Base-by-base conservation (phyloP, 305 asterid species). In the Rubia occidens region DNA sequence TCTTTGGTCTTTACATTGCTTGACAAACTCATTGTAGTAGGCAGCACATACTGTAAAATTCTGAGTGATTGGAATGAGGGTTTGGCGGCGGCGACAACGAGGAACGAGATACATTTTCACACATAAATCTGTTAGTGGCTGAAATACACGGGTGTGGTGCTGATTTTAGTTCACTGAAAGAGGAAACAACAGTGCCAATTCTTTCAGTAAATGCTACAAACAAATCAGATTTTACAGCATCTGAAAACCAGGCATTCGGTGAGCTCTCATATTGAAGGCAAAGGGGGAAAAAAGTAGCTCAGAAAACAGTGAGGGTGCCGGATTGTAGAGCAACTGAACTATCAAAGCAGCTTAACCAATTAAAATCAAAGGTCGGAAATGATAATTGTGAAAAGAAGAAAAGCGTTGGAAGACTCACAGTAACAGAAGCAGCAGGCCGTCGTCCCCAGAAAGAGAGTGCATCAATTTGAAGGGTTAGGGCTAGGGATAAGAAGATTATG, bases 1-100 rank as follows among this genome's bases (percentile, higher is more conserved):
- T 45, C 67, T 72, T 59, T 76, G 62, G 51, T 67, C 49, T n/a
- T 37, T 61, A n/a, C 32, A 47, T 53, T 32, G 71, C 55, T 49
- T n/a, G 15, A 32, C 49, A 51, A 67, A 32, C 26, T 45, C 62
- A 15, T 35, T 35, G 13, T 62, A 0, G 7, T 49, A 67, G 49
- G 39, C 32, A 6, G 71, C 32, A 35, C 20, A 67, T 8, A 35
- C 3, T 17, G 47, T 47, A 7, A 13, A 67, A 32, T 45, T 54
- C 11, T 35, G 60, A 35, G 32, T 8, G 62, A 32, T n/a, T 35
- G 62, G 49, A 67, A 51, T 51, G 66, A 62, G 66, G 43, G 47
- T 35, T 17, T 37, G 35, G 45, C 11, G 4, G 62, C 62, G 5
- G 10, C 24, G 18, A 24, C 17, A 5, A 8, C 17, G 14, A 67